These are phyloP conservation scores for Azolla pinnata DNA, from an alignment of 75 land plant species.

Conservation along the genomic window DNA sequence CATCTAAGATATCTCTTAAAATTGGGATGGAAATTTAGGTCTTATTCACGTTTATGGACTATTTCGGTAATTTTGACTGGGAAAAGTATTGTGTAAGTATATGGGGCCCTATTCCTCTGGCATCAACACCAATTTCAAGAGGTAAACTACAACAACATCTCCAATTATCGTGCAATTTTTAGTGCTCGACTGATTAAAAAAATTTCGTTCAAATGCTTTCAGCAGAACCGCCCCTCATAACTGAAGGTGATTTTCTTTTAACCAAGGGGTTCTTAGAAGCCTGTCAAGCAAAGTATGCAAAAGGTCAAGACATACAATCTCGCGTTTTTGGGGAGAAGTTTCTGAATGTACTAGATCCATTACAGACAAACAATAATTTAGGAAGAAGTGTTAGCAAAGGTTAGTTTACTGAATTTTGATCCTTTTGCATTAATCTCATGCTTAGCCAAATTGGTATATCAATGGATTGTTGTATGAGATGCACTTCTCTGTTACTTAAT, in stretches of 20 bases:
- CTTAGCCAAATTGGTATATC: too few species aligned
- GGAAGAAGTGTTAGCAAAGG: conserved; percentile 97
- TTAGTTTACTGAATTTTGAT: conserved; percentile 27
- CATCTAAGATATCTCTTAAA: background rate
- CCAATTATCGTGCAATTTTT: too few species aligned
- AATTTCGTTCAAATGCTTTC: conserved; percentile 11
- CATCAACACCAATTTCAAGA: conserved; percentile 64
- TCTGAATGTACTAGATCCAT: conserved; percentile 92
- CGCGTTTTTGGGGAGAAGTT: conserved; percentile 60
- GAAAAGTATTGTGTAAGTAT: conserved; percentile 87
- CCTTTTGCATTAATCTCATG: too few species aligned
- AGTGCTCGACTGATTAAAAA: too few species aligned
- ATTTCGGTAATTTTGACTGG: conserved; percentile 98
- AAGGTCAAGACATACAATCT: conserved; percentile 48
- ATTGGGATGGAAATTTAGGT: conserved; percentile 39
- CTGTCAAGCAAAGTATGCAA: conserved; percentile 51
- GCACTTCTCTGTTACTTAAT: too few species aligned
- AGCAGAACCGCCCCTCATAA: conserved; percentile 81
- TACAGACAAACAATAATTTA: conserved; percentile 82
- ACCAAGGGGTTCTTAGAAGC: conserved; percentile 48
- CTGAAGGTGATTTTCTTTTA: conserved; percentile 60
- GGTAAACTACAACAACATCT: too few species aligned
- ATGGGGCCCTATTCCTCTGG: conserved; percentile 90
- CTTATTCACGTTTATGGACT: conserved; percentile 77
- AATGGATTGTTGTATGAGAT: too few species aligned